phyloP scores from a whole-genome alignment of 148 eudicot species.

The Chenopodium suecicum region DNA sequence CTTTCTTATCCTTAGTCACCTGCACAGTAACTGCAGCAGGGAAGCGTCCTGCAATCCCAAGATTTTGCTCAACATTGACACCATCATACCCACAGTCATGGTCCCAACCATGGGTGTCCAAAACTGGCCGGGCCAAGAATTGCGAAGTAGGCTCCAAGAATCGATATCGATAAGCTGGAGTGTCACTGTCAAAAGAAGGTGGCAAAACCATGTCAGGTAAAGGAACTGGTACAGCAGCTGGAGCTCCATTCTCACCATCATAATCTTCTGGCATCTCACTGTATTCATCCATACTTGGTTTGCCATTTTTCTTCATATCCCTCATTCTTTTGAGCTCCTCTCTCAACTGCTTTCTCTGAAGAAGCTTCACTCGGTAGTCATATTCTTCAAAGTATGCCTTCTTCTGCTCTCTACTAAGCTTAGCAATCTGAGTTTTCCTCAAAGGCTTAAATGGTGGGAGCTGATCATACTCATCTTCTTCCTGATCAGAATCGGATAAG shows the following conservation, averaged over 20 bases:
- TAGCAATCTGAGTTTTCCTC: constrained; percentile 66
- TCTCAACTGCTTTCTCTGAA: constrained; percentile 89
- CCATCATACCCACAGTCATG: constrained; percentile 99
- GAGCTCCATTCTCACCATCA: constrained; percentile 53
- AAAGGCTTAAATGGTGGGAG: constrained; percentile 97
- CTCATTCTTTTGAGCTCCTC: constrained; percentile 87
- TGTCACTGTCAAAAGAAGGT: constrained; percentile 86
- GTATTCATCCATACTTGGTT: constrained; percentile 33
- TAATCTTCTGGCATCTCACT: constrained; percentile 55
- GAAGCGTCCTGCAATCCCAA: constrained; percentile 61
- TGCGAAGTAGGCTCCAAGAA: constrained; percentile 93
- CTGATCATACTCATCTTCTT: constrained; percentile 92
- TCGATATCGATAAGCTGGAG: constrained; percentile 81
- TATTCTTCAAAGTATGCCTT: constrained; percentile 93
- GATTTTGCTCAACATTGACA: constrained; percentile 77
- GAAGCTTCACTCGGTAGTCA: constrained; percentile 90
- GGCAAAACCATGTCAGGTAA: constrained; percentile 95
- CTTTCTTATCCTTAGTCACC: constrained; percentile 88
- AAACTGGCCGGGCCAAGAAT: constrained; percentile 82
- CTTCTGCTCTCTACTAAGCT: constrained; percentile 73
- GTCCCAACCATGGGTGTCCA: constrained; percentile 98
- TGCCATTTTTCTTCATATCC: constrained; percentile 65
- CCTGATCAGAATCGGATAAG: constrained; percentile 74
- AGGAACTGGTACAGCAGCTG: constrained; percentile 88
- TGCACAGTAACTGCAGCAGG: constrained; percentile 71